Evolutionary conservation across 1,284 basidiomycete genomes (phyloP).

Genomic region (Tetrapyrgos nigripes): DNA sequence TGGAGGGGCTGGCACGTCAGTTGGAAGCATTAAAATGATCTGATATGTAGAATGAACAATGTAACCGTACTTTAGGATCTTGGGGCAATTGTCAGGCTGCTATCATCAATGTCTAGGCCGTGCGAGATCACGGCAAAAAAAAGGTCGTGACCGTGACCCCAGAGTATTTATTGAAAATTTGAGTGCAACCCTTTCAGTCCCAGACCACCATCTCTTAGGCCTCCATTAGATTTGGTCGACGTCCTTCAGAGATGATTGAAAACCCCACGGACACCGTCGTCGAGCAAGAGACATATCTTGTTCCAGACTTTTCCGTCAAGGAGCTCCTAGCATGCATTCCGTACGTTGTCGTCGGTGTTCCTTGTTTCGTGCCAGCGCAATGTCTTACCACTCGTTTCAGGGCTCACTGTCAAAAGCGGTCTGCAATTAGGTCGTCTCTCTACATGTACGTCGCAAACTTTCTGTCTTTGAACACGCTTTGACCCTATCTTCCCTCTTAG

Average conservation of each 20-base stretch:
- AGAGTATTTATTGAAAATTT: slow-evolving; percentile 3
- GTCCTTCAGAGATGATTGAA: slow-evolving; percentile 37
- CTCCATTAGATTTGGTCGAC: slow-evolving; percentile 9
- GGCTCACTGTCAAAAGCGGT: slow-evolving; percentile 92
- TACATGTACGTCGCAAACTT: slow-evolving; percentile 69
- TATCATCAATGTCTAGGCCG: not conserved
- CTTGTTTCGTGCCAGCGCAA: slow-evolving; percentile 7
- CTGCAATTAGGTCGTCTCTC: slow-evolving; percentile 81
- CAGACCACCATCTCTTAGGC: not conserved
- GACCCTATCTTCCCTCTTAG: slow-evolving; percentile 41
- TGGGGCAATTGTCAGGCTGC: not conserved
- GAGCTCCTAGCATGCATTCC: slow-evolving; percentile 90
- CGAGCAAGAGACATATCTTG: slow-evolving; percentile 68
- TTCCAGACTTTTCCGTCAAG: slow-evolving; percentile 87
- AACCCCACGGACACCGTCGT: slow-evolving; percentile 45
- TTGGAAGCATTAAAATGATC: slow-evolving; percentile 43
- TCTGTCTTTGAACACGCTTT: slow-evolving; percentile 6
- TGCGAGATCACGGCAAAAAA: not conserved
- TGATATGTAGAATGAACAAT: not conserved
- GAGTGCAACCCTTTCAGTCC: not conserved
- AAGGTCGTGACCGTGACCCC: slow-evolving; percentile 7
- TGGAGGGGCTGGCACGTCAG: slow-evolving; percentile 62
- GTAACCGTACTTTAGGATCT: not conserved
- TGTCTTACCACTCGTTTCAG: slow-evolving; percentile 45
- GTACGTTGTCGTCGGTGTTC: slow-evolving; percentile 50